phyloP scores from a whole-genome alignment of 805 yeast genomes.

The Naumovozyma dairenensis region DNA sequence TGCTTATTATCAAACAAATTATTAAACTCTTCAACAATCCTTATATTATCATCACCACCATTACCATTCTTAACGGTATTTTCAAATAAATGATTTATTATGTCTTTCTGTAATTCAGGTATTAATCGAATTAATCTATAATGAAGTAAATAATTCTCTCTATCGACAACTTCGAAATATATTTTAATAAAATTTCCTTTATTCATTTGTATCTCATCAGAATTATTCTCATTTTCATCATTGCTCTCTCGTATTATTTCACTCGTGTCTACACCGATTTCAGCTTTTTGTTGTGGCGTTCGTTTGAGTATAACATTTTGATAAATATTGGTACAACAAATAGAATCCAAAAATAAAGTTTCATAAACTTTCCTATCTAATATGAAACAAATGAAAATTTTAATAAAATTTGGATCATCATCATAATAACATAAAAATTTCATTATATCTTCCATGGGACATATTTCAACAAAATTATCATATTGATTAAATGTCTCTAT shows the following conservation, averaged over 20 bases:
- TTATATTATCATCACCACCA: background rate
- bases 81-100: slow-evolving; percentile 9
- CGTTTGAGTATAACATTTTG: background rate
- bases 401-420: slow-evolving; percentile 4
- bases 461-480: slow-evolving; percentile 14
- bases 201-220: too few relatives aligned
- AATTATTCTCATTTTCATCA: too few relatives aligned
- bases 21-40: slow-evolving; percentile 14
- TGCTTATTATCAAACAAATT: slow-evolving; percentile 11
- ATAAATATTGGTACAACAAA: slow-evolving; percentile 10
- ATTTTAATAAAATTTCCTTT: slow-evolving; percentile 3
- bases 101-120: slow-evolving; percentile 11
- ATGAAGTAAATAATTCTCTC: slow-evolving; percentile 17
- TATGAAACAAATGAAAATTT: slow-evolving; percentile 14
- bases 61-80: background rate
- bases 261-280: too few relatives aligned
- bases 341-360: slow-evolving; percentile 10
- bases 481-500: slow-evolving; percentile 3
- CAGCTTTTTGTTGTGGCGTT: too few relatives aligned
- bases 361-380: slow-evolving; percentile 23
- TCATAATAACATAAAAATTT: slow-evolving; percentile 5
- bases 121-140: slow-evolving; percentile 16
- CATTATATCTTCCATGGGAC: slow-evolving; percentile 16
- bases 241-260: too few relatives aligned
- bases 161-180: slow-evolving; percentile 11